Base-by-base conservation (phyloP, 495 filamentous ascomycete genomes). In the Aspergillus cavernicola region DNA sequence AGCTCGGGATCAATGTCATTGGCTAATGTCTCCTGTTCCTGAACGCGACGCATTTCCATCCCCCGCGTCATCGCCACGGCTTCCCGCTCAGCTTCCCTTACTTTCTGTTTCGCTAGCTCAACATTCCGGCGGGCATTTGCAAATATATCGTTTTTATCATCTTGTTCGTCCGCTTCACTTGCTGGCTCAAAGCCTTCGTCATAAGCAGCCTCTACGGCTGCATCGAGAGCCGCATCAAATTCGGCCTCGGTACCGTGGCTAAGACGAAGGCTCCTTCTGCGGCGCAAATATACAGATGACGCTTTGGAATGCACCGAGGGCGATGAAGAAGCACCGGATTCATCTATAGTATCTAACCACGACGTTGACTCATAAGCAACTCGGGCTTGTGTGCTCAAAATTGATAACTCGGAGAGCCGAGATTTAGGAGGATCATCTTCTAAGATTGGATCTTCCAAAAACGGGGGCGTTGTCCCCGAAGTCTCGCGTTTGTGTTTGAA, bases 321-420 rank as follows among this genome's bases (percentile, higher is more conserved):
- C 18, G 82, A 75, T 6, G 83, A 85, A 19, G 92, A 96, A 13
- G 82, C 86, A 28, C 86, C 90, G 8, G 91, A 96, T 64, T 98
- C 93, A 67, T 97, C 92, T 49, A 97, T 97, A 0, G 93, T 95
- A 63, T 97, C 91, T 8, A 98, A 71, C 93, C 93, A 98, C 6
- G 92, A 96, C 19, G 87, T 87, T 12, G 90, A 88, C 54, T 88
- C 89, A 52, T 87, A 89, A 24, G 77, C 73, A 26, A 77, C 82
- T 33, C 54, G 60, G 3, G 19, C 49, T 6, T 57, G 53, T 8
- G 63, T 61, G 44, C 66, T 65, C 53, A 63, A 50, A 29, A 64
- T 48, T 6, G 62, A 53, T 11, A 67, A 54, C 10, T 73, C 66
- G 18, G 67, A 63, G 35, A 62, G 69, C 11, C 54, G 58, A 16